Evolutionary conservation across 805 yeast genomes (phyloP), one percentile per base, ranked within the genome.

Genomic region (Candida piceae): DNA sequence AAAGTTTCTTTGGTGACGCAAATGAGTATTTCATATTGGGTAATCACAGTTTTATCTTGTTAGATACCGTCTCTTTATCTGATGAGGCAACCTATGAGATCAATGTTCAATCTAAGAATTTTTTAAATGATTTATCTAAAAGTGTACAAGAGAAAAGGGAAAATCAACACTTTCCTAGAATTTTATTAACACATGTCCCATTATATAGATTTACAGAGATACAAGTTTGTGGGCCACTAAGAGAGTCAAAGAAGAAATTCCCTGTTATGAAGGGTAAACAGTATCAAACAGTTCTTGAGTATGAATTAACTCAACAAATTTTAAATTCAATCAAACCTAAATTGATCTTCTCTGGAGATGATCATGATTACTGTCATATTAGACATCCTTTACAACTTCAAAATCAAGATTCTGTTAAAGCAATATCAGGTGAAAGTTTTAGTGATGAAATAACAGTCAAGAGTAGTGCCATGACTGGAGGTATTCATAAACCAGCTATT

Each of bases 401-500:
- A 25, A 38, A 21, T 2, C 39, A 38, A 24, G 12, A 25, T 3
- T 34, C 24, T 7, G 40, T 30, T 2, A 15, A 34, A 22, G 20
- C 21, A 4, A 18, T 16, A 1, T 13, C 41, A 21, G 47, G 48
- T 11, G 37, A 21, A 9, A 34, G 44, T 5, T 45, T 41, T 28
- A 27, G 46, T 1, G 52, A 48, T 38, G 98, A 93, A 55, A 78
- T 83, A 44, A 86, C 97, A 0, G 87, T 89, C 19, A 93, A 93
- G 59, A 78, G 95, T 3, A 78, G 84, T 40, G 83, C 96, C 11
- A 85, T 93, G 95, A 88, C 95, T 19, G 85, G 87, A 76, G 97
- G 97, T 0, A 78, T 93, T 26, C 60, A 67, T 34, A 67, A 69
- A 36, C 99, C 99, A 0, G 97, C 95, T 0, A 73, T 88, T 32